Base-by-base conservation (phyloP, 2,329 filamentous ascomycete genomes). In the Colletotrichum noveboracense region DNA sequence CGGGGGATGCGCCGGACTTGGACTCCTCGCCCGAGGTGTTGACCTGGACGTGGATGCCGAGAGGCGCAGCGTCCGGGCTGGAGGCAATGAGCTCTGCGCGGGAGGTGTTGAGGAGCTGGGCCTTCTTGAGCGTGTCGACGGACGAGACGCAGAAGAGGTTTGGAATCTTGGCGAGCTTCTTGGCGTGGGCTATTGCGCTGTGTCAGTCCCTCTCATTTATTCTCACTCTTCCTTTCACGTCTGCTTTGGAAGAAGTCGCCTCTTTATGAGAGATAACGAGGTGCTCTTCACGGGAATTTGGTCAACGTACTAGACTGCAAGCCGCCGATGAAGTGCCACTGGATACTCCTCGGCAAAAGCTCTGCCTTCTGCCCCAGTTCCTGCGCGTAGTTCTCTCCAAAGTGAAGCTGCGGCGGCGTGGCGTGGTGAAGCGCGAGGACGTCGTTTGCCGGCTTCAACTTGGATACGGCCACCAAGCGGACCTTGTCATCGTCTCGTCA, bases 251-350 rank as follows among this genome's bases (percentile, higher is more conserved):
- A 26, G 1, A 10, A 6, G 7, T 9, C 8, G 30, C 3, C 8
- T 60, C 24, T 0, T 1, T 34, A 34, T 34, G 32, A 32, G n/a
- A 34, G 18, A 14, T 12, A 3, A 30, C 7, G 18, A 30, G 10
- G 21, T 48, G 14, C 3, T 21, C 5, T 7, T 1, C 1, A 58
- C 6, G 5, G 38, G 55, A 13, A 32, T 3, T 34, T 1, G n/a
- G 26, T 43, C 18, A 10, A 71, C 67, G n/a, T 78, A 91, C 90
- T 88, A 16, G 94, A 96, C 85, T 99, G 97, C 52, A 99, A 87
- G 0, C 94, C 95, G 52, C 97, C 97, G 83, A 98, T 99, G 85
- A 98, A 98, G 85, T 99, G 97, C 97, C 97, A 99, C 80, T 90
- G 90, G 78, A 99, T 94, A 38, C 89, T 90, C 60, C 87, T 86